Conservation (phyloP, 2,329 filamentous ascomycete genomes). For the Cladorrhinum sp. region DNA sequence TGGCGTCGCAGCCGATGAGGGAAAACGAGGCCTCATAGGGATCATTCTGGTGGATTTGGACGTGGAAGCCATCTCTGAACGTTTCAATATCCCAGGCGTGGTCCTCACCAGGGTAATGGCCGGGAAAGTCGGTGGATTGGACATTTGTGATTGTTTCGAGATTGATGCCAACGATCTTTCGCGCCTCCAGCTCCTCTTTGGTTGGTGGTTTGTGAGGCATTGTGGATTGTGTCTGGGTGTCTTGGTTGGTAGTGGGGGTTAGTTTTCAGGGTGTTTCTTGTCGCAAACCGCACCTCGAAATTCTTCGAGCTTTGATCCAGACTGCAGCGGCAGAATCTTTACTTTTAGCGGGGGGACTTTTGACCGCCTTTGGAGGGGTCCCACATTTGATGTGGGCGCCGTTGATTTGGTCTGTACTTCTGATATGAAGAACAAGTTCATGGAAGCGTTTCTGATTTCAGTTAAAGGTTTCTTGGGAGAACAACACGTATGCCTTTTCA, state of each 20-base stretch:
- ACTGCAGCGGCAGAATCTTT: constrained; percentile 27
- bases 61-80: constrained; percentile 41
- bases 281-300: constrained; percentile 16
- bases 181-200: constrained; percentile 57
- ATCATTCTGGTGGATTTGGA: constrained; percentile 83
- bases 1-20: constrained; percentile 85
- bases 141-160: constrained; percentile 88
- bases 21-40: constrained; percentile 81
- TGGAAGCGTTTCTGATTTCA: too few species aligned
- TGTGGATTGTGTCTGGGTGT: constrained; percentile 9
- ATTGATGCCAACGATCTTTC: constrained; percentile 81
- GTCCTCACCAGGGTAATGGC: constrained; percentile 86
- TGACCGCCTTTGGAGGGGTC: constrained; percentile 24
- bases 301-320: constrained; percentile 17
- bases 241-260: constrained; percentile 5
- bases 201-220: constrained; percentile 42
- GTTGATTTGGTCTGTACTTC: background rate
- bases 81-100: constrained; percentile 44
- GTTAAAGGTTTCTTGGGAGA: too few species aligned
- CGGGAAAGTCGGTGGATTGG: constrained; percentile 85
- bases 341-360: constrained; percentile 18
- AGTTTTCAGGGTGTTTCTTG: constrained; percentile 8
- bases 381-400: background rate
- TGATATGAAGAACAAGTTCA: background rate
- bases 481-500: too few species aligned